These are phyloP conservation scores for Fusarium brachygibbosum DNA, from an alignment of 2,329 filamentous ascomycete genomes.

Conservation along the genomic window DNA sequence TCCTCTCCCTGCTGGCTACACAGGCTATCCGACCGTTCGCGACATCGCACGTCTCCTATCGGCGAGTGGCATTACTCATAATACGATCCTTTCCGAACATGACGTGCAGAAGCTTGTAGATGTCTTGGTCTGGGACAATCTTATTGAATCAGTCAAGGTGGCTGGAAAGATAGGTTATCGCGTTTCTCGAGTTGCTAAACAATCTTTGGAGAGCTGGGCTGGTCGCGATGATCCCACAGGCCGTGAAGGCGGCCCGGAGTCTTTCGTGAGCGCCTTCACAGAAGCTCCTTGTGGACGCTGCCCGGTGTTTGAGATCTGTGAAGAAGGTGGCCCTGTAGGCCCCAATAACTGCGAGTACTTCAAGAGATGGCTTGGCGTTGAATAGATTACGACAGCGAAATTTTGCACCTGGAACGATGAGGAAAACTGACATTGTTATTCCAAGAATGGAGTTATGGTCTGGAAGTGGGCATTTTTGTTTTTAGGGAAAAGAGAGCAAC, in stretches of 20 bases:
- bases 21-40: slow-evolving; percentile 82
- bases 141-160: slow-evolving; percentile 75
- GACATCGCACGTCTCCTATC: slow-evolving; percentile 83
- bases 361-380: slow-evolving; percentile 78
- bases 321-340: slow-evolving; percentile 90
- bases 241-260: slow-evolving; percentile 57
- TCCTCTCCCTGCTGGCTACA: slow-evolving; percentile 75
- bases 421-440: slow-evolving; percentile 15
- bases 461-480: slow-evolving; percentile 29
- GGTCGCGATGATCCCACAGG: slow-evolving; percentile 56
- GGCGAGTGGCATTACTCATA: slow-evolving; percentile 76
- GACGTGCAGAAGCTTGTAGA: slow-evolving; percentile 90
- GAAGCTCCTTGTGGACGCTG: slow-evolving; percentile 92
- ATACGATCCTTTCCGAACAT: slow-evolving; percentile 76
- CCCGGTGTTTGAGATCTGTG: slow-evolving; percentile 93
- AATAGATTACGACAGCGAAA: slow-evolving; percentile 46
- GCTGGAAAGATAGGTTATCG: slow-evolving; percentile 66
- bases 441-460: slow-evolving; percentile 45
- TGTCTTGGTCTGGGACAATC: slow-evolving; percentile 89
- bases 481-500: slow-evolving; percentile 41
- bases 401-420: slow-evolving; percentile 17
- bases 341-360: slow-evolving; percentile 94
- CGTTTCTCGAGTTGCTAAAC: slow-evolving; percentile 63
- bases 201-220: slow-evolving; percentile 58
- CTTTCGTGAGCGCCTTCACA: slow-evolving; percentile 78